Conservation (phyloP, 2,329 filamentous ascomycete species). For the Sclerotinia glacialis region DNA sequence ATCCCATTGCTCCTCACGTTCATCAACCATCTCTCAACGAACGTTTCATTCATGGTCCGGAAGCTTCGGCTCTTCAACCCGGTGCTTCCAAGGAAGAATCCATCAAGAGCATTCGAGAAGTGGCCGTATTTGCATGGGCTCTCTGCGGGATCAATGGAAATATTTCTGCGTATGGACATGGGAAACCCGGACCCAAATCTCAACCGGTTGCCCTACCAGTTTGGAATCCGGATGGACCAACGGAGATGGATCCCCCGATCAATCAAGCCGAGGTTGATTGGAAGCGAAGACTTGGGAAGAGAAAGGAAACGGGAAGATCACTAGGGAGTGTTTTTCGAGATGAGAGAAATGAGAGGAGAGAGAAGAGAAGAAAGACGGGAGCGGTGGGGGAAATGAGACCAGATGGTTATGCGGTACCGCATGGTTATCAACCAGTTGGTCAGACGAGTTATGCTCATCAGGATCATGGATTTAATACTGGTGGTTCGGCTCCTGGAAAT, state of each 20-base stretch:
- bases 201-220: conserved; percentile 58
- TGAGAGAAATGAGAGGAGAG: conserved; percentile 24
- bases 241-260: conserved; percentile 39
- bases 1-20: conserved; percentile 54
- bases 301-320: conserved; percentile 17
- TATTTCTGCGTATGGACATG: conserved; percentile 61
- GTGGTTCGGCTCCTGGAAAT: conserved; percentile 2
- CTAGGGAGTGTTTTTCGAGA: conserved; percentile 17
- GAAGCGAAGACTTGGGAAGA: conserved; percentile 14
- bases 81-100: conserved; percentile 57
- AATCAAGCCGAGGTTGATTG: conserved; percentile 39
- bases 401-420: not conserved
- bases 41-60: conserved; percentile 43
- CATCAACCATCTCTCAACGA: conserved; percentile 43
- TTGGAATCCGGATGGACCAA: conserved; percentile 50
- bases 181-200: conserved; percentile 61
- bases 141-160: conserved; percentile 77
- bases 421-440: not conserved
- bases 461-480: not conserved
- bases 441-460: not conserved
- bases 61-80: conserved; percentile 45
- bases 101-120: conserved; percentile 74
- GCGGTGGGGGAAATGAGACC: not conserved
- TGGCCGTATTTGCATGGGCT: conserved; percentile 86
- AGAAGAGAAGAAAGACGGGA: conserved; percentile 10